These are phyloP conservation scores for Colletotrichum camelliae DNA, from an alignment of 2,329 filamentous ascomycete species.

Conservation along the genomic window DNA sequence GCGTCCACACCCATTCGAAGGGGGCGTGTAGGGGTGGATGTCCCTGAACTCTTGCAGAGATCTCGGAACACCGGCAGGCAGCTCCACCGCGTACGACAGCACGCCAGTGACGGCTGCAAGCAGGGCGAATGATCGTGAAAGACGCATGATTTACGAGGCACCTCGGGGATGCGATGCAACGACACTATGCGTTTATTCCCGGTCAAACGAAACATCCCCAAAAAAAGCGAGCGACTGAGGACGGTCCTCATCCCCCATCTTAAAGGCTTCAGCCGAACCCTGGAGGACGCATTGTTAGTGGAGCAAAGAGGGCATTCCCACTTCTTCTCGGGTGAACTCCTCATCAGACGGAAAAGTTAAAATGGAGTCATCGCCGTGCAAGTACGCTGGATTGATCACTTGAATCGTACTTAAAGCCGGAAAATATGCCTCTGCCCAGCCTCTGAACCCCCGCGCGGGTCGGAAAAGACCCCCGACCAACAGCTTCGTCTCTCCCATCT, in stretches of 20 bases:
- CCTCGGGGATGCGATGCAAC: slow-evolving; percentile 8
- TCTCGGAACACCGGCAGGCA: slow-evolving; percentile 19
- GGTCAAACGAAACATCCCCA: background rate
- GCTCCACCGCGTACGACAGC: slow-evolving; percentile 11
- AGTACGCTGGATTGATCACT: background rate
- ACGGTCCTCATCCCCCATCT: background rate
- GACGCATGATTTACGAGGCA: background rate
- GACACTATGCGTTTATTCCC: background rate
- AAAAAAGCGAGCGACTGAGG: background rate
- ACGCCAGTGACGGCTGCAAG: background rate
- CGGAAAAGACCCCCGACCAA: background rate
- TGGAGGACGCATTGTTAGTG: background rate
- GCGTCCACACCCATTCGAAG: slow-evolving; percentile 8
- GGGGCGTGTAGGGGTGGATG: slow-evolving; percentile 16
- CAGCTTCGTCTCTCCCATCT: background rate
- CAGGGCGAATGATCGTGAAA: background rate
- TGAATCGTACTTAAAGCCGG: background rate
- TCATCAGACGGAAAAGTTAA: slow-evolving; percentile 15
- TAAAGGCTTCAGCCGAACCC: background rate
- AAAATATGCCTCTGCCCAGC: background rate
- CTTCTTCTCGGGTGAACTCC: slow-evolving; percentile 11
- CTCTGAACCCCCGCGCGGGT: background rate
- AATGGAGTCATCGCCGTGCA: background rate
- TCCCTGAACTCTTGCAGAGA: slow-evolving; percentile 20
- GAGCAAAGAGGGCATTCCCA: slow-evolving; percentile 13